phyloP scores from a whole-genome alignment of 2,329 filamentous ascomycete genomes.

The Cladophialophora chaetospira region DNA sequence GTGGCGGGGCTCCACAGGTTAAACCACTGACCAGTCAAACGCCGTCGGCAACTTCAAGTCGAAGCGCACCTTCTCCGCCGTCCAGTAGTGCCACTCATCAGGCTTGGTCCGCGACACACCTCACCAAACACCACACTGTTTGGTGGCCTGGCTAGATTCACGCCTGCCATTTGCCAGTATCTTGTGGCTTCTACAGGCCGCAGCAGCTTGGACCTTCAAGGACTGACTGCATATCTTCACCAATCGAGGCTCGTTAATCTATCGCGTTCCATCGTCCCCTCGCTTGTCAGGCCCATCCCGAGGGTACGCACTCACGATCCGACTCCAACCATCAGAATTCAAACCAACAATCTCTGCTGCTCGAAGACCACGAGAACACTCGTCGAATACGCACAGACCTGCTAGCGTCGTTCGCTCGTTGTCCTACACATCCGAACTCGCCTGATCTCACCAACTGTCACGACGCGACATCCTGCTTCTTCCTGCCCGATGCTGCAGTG shows the following conservation, averaged over 20 bases:
- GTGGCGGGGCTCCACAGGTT: not conserved
- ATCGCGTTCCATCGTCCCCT: not conserved
- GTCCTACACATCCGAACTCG: not conserved
- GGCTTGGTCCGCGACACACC: not conserved
- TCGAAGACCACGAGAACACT: too few species aligned
- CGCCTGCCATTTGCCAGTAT: not conserved
- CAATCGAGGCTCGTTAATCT: too few species aligned
- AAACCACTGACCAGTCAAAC: not conserved
- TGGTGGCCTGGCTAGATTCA: not conserved
- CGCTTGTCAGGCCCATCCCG: not conserved
- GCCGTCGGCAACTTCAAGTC: too few species aligned
- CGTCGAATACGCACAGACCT: too few species aligned
- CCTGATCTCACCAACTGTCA: not conserved
- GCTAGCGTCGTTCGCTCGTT: not conserved
- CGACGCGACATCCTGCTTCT: constrained; percentile 12
- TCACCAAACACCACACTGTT: constrained; percentile 7
- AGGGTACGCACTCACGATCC: not conserved
- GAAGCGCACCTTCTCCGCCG: not conserved
- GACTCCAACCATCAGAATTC: not conserved
- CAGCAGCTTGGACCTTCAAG: too few species aligned
- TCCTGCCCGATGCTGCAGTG: constrained; percentile 12
- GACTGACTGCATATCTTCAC: too few species aligned
- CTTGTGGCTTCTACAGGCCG: too few species aligned
- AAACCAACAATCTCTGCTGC: not conserved
- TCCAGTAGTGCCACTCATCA: too few species aligned